Evolutionary conservation across 257 asterid species (phyloP), one percentile per base, ranked within the genome.

Genomic region (Salvia splendens): DNA sequence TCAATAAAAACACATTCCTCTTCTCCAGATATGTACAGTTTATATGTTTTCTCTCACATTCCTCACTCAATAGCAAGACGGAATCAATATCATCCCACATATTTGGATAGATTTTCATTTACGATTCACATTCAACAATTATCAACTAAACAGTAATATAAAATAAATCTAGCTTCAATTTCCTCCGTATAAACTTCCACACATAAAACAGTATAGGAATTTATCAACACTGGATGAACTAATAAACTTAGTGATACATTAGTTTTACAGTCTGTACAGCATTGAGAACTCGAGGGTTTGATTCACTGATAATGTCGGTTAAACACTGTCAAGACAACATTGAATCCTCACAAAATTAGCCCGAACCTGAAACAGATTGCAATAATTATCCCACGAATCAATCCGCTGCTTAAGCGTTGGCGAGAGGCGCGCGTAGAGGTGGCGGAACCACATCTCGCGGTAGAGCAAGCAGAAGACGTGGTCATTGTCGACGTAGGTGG

Each of bases 391-490:
- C 96, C 97, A 94, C 0, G 97, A 91, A 74, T 91, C 96, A 51
- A 88, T 83, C 70, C 99, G 73, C 77, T 91, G 97, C 76, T 73
- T 83, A 38, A 79, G 83, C 36, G 97, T 85, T 11, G 97, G 99
- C 47, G 96, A 80, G 35, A 82, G 92, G 65, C 94, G 80, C 1
- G 97, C 99, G 62, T 80, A 94, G 81, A 94, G 81, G 61, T 94
- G 99, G 2, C 99, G 89, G 68, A 79, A 91, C 96, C 97, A 94
- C 96, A 94, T 94, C 81, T 94, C 99, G 0, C 96, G 95, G 56
- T 94, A 94, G 42, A 94, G 87, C 88, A 94, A 83, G 80, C 99
- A 85, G 66, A 94, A 94, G 1, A 94, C 99, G 33, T 87, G 97
- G 63, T 94, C 99, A 43, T 94, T 88, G 42, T 94, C 99, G 24